Conservation (phyloP, 1,284 basidiomycete species). For the Sanguinoderma infundibulare region DNA sequence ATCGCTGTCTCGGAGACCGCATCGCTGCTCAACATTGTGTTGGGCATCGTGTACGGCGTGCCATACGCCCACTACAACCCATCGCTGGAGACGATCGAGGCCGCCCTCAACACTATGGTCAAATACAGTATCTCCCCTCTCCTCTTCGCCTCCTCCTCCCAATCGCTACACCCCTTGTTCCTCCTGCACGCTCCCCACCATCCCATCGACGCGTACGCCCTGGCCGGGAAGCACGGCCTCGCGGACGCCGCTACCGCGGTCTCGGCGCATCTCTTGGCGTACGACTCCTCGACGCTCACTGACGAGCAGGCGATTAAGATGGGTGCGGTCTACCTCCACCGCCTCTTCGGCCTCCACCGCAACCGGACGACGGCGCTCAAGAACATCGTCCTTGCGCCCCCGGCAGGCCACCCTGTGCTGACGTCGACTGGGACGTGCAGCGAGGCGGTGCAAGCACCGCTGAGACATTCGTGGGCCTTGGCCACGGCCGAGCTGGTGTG, state of each 20-base stretch:
- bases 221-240: slow-evolving; percentile 38
- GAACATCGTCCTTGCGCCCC: slow-evolving; percentile 37
- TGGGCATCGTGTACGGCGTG: slow-evolving; percentile 39
- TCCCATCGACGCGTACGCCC: slow-evolving; percentile 40
- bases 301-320: slow-evolving; percentile 38
- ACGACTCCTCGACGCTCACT: slow-evolving; percentile 32
- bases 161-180: slow-evolving; percentile 34
- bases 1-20: slow-evolving; percentile 23
- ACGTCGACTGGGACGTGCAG: slow-evolving; percentile 33
- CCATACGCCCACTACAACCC: slow-evolving; percentile 34
- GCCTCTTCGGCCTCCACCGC: slow-evolving; percentile 42
- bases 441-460: slow-evolving; percentile 28
- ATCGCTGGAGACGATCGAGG: slow-evolving; percentile 27
- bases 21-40: slow-evolving; percentile 37
- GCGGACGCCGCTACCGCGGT: slow-evolving; percentile 38
- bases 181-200: slow-evolving; percentile 33
- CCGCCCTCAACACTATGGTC: slow-evolving; percentile 30
- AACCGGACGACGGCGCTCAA: slow-evolving; percentile 39
- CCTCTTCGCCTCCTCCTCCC: slow-evolving; percentile 14
- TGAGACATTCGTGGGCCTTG: slow-evolving; percentile 37
- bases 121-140: slow-evolving; percentile 36
- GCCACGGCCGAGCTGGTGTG: slow-evolving; percentile 37
- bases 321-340: slow-evolving; percentile 41
- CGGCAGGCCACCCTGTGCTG: slow-evolving; percentile 34
- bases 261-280: slow-evolving; percentile 40